phyloP scores from a whole-genome alignment of 352 stramenopile genomes.

The Phytophthora chlamydospora region DNA sequence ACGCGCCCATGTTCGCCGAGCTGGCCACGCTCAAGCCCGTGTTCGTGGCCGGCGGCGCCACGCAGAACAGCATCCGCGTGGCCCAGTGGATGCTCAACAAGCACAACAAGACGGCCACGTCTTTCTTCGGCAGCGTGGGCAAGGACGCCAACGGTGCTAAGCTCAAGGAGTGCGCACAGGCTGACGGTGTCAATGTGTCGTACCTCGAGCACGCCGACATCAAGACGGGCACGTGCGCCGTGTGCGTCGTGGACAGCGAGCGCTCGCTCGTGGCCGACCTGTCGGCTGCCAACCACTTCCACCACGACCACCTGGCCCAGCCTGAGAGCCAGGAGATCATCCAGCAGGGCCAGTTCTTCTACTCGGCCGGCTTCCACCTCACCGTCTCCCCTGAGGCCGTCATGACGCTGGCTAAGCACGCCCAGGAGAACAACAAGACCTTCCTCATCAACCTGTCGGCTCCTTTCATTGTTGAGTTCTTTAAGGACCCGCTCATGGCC shows the following conservation, averaged over 20 bases:
- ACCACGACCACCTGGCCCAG: constrained; percentile 87
- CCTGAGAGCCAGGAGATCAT: constrained; percentile 95
- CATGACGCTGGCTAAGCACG: constrained; percentile 93
- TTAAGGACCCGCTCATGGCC: constrained; percentile 95
- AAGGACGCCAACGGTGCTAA: constrained; percentile 94
- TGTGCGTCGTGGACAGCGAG: constrained; percentile 96
- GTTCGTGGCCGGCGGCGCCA: constrained; percentile 98
- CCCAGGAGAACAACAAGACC: constrained; percentile 92
- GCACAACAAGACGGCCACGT: constrained; percentile 83
- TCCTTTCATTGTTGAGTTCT: constrained; percentile 98
- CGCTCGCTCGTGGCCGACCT: constrained; percentile 97
- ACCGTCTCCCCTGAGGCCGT: constrained; percentile 96
- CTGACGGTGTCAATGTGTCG: constrained; percentile 96
- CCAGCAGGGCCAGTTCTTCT: constrained; percentile 94
- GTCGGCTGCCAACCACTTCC: constrained; percentile 98
- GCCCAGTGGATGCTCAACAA: constrained; percentile 98
- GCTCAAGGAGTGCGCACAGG: constrained; percentile 92
- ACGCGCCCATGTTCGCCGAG: constrained; percentile 97
- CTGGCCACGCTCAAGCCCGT: constrained; percentile 91
- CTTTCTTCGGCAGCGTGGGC: constrained; percentile 97
- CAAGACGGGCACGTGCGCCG: constrained; percentile 98
- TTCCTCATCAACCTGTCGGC: constrained; percentile 98
- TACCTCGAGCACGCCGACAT: constrained; percentile 96
- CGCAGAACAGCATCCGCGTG: constrained; percentile 99
- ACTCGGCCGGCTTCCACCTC: constrained; percentile 98